Conservation (phyloP, 2,329 filamentous ascomycete genomes). For the Mariannaea elegans region DNA sequence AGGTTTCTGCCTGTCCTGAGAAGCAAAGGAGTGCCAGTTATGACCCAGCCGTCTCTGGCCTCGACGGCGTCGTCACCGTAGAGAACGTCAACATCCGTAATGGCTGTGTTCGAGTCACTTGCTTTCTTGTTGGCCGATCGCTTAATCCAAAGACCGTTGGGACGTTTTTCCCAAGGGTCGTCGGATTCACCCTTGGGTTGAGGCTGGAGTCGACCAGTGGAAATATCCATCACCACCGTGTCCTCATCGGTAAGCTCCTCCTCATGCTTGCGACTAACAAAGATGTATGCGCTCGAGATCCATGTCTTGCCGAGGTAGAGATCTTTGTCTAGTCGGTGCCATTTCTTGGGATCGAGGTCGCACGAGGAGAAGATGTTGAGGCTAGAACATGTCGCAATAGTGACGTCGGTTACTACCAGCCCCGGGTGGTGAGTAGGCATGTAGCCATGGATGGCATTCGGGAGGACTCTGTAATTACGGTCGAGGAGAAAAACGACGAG, state of each 20-base stretch:
- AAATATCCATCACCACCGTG: slow-evolving; percentile 81
- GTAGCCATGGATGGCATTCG: slow-evolving; percentile 84
- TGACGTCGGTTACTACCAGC: slow-evolving; percentile 85
- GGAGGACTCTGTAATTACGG: slow-evolving; percentile 86
- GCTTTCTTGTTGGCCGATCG: slow-evolving; percentile 76
- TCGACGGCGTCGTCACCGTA: slow-evolving; percentile 94
- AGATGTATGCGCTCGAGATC: slow-evolving; percentile 80
- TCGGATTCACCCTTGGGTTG: slow-evolving; percentile 55
- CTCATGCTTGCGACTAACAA: slow-evolving; percentile 85
- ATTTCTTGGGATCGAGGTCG: slow-evolving; percentile 73
- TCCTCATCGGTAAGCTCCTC: slow-evolving; percentile 80
- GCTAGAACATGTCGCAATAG: slow-evolving; percentile 77
- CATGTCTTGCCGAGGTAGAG: slow-evolving; percentile 80
- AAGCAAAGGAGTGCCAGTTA: slow-evolving; percentile 78
- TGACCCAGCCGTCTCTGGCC: slow-evolving; percentile 83
- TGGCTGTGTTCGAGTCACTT: slow-evolving; percentile 76
- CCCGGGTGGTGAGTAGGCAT: slow-evolving; percentile 87
- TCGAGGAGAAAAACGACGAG: slow-evolving; percentile 84
- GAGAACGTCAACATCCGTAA: slow-evolving; percentile 86
- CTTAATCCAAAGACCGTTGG: slow-evolving; percentile 84
- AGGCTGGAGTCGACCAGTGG: slow-evolving; percentile 78
- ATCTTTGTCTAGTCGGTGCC: slow-evolving; percentile 91
- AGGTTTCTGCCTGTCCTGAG: slow-evolving; percentile 70
- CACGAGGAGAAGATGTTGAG: slow-evolving; percentile 80
- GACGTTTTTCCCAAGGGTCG: slow-evolving; percentile 80